phyloP scores from a whole-genome alignment of 352 stramenopile species.

The Phytophthora palmivora region DNA sequence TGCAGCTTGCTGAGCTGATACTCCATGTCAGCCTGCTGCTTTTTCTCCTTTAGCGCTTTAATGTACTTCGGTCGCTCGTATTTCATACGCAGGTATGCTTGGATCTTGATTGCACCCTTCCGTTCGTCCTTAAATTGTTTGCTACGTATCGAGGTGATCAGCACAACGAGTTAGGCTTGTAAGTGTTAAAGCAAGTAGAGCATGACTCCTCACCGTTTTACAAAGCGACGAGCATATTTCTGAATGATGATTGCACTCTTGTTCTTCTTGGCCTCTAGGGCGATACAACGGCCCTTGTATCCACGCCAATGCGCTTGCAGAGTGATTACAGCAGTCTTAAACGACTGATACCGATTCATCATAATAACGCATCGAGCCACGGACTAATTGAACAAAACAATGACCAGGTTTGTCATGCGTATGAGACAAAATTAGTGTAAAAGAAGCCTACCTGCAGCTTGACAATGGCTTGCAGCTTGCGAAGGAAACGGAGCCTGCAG shows the following conservation, averaged over 20 bases:
- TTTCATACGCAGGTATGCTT: conserved; percentile 73
- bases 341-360: conserved; percentile 77
- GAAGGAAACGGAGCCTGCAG: conserved; percentile 64
- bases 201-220: conserved; percentile 49
- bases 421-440: background rate
- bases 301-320: conserved; percentile 85
- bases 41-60: conserved; percentile 56
- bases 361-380: conserved; percentile 81
- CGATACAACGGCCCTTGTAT: conserved; percentile 64
- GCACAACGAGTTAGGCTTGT: conserved; percentile 8
- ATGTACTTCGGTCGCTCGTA: conserved; percentile 65
- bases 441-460: conserved; percentile 67
- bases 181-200: background rate
- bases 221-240: conserved; percentile 65
- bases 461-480: conserved; percentile 72
- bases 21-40: conserved; percentile 66
- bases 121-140: conserved; percentile 64
- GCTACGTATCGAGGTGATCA: conserved; percentile 24
- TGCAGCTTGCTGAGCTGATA: conserved; percentile 65
- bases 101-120: conserved; percentile 62
- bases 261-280: conserved; percentile 54
- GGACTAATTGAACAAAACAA: conserved; percentile 50
- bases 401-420: conserved; percentile 8
- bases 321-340: conserved; percentile 58
- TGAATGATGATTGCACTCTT: conserved; percentile 76